Percentiles rank a stretch among this genome's conserved stretches.
Conservation (phyloP, 257 asterid genomes). For the Penstemon eatonii region DNA sequence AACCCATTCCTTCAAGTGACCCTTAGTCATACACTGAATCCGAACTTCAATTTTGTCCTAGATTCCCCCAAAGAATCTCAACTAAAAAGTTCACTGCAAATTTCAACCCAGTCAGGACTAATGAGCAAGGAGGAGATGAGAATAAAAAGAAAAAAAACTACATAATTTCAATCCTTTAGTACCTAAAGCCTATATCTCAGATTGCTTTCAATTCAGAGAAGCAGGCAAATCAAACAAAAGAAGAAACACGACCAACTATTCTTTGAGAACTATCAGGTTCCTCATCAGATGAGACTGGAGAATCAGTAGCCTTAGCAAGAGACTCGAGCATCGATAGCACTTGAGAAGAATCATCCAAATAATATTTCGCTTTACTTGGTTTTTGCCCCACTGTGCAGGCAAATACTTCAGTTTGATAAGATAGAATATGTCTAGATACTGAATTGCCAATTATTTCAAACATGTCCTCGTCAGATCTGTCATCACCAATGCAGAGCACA, state of each 20-base stretch:
- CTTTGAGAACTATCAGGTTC: constrained; percentile 43
- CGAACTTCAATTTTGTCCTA: constrained; percentile 21
- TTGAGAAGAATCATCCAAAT: constrained; percentile 77
- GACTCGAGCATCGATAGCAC: constrained; percentile 75
- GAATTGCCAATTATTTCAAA: constrained; percentile 69
- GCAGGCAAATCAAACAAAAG: constrained; percentile 33
- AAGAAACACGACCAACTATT: constrained; percentile 31
- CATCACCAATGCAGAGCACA: constrained; percentile 88
- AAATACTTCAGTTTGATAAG: constrained; percentile 65
- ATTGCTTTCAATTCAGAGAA: constrained; percentile 29
- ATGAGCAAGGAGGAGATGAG: constrained; percentile 27
- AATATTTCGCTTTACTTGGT: constrained; percentile 88
- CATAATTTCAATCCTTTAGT: constrained; percentile 30
- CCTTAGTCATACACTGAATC: constrained; percentile 22
- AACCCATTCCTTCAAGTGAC: neutral
- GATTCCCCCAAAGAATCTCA: constrained; percentile 30
- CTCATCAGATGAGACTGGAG: constrained; percentile 63
- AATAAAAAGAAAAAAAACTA: constrained; percentile 25
- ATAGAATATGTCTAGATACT: constrained; percentile 47
- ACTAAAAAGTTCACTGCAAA: neutral
- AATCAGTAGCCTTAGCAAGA: constrained; percentile 73
- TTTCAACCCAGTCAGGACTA: constrained; percentile 14
- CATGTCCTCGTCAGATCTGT: constrained; percentile 93
- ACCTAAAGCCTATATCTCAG: constrained; percentile 39
- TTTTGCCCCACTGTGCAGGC: constrained; percentile 90